These are phyloP conservation scores for Glycine latifolia DNA, from an alignment of 306 rosid species.

Conservation along the genomic window DNA sequence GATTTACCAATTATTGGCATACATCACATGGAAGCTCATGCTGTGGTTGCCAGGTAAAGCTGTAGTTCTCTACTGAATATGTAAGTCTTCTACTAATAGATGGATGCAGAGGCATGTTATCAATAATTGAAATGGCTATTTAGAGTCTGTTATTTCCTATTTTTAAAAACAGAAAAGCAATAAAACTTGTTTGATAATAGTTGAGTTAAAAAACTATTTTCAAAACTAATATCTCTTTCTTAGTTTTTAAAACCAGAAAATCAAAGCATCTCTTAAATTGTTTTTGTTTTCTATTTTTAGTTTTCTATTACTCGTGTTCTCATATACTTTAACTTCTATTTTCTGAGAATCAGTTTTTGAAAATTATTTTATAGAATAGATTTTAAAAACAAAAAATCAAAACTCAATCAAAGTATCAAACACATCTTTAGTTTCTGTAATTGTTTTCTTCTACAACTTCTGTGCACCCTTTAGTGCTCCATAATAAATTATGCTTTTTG, in stretches of 20 bases:
- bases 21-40: conserved; percentile 99
- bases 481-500: conserved; percentile 40
- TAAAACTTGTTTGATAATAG: background rate
- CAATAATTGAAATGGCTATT: conserved; percentile 39
- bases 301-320: background rate
- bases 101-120: conserved; percentile 30
- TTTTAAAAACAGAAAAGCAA: background rate
- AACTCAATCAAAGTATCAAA: background rate
- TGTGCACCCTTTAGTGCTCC: background rate
- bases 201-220: background rate
- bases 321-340: background rate
- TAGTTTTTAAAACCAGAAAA: background rate
- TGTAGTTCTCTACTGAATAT: conserved; percentile 16
- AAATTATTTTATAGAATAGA: background rate
- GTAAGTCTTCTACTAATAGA: background rate
- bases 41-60: conserved; percentile 91
- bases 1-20: conserved; percentile 83
- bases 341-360: background rate
- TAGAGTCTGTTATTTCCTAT: background rate
- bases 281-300: background rate
- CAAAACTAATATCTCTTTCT: background rate
- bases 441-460: conserved; percentile 28
- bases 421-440: conserved; percentile 4
- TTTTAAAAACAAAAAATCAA: background rate
- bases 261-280: background rate